Evolutionary conservation across 176 grass and related monocot species (phyloP), one percentile per base, ranked within the genome.

Genomic region (Dactylis glomerata): DNA sequence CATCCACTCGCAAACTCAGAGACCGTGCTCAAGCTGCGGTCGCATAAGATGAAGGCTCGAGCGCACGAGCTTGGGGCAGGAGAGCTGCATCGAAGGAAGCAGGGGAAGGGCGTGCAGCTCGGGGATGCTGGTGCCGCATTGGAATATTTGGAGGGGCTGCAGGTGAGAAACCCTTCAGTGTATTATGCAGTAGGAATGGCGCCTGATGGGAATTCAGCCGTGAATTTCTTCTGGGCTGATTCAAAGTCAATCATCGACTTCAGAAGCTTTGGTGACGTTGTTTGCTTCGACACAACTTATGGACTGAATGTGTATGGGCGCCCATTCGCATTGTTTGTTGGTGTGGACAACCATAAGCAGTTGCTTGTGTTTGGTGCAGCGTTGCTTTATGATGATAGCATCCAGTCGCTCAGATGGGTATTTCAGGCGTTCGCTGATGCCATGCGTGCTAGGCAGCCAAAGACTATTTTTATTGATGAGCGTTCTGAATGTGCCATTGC

Each of bases 211-310:
- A 92, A 86, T 38, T 85, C 82, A 16, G 80, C 83, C 78, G 76
- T 41, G 23, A 94, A 92, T 82, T 92, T 97, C 86, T 97, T 97
- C 82, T 97, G 92, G 95, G 84, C 95, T 76, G 95, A 97, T 81
- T 81, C 90, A 15, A 92, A 97, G 76, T 97, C 92, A 68, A 81
- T 90, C 36, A 88, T 91, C 11, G 95, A 97, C 78, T 94, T 84
- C 73, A 89, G 77, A 79, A 91, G 83, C 85, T 97, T 97, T 78
- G 89, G 89, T 67, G 95, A 97, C 75, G 92, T 92, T 69, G 90
- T 97, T 81, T 89, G 90, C 70, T 92, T 92, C 50, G 95, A 97
- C 84, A 94, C 90, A 74, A 92, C 92, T 78, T 97, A 94, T 80
- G 81, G 46, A 38, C 78, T 92, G 70, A 87, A 88, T 88, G 89